Percentiles rank a stretch among this genome's conserved stretches.
phyloP scores from a whole-genome alignment of 2,329 filamentous ascomycete genomes.

The Alternaria ventricosa region DNA sequence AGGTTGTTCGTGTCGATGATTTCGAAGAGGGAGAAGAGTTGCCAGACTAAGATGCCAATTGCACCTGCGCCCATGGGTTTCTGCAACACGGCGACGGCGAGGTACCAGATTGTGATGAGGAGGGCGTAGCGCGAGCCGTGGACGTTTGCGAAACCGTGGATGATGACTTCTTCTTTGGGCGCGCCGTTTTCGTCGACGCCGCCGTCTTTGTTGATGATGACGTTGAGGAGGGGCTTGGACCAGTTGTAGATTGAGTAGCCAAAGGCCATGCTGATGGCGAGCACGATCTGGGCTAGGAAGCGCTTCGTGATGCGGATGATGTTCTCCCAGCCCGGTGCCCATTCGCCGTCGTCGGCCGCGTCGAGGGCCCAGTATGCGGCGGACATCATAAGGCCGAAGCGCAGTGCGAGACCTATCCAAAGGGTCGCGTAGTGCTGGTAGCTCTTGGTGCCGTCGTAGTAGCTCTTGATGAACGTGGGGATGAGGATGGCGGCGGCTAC shows the following conservation, averaged over 20 bases:
- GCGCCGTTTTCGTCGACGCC: slow-evolving; percentile 25
- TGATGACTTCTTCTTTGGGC: slow-evolving; percentile 65
- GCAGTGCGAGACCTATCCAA: slow-evolving; percentile 84
- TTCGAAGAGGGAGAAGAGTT: slow-evolving; percentile 78
- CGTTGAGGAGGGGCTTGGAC: slow-evolving; percentile 82
- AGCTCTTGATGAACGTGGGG: slow-evolving; percentile 78
- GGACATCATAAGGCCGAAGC: slow-evolving; percentile 74
- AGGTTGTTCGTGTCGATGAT: slow-evolving; percentile 68
- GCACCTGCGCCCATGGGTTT: slow-evolving; percentile 95
- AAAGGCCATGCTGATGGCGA: slow-evolving; percentile 81
- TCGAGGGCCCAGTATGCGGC: slow-evolving; percentile 89
- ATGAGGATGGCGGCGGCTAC: slow-evolving; percentile 74
- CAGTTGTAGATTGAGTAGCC: slow-evolving; percentile 86
- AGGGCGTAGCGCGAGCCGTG: slow-evolving; percentile 90
- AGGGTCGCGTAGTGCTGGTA: slow-evolving; percentile 85
- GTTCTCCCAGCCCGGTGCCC: slow-evolving; percentile 65
- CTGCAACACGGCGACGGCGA: slow-evolving; percentile 79
- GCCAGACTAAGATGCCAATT: slow-evolving; percentile 82
- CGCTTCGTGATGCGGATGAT: slow-evolving; percentile 76
- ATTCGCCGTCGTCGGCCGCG: slow-evolving; percentile 83
- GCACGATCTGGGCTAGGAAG: slow-evolving; percentile 77
- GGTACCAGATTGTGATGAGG: slow-evolving; percentile 77
- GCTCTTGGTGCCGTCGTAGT: slow-evolving; percentile 80
- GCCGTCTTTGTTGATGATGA: slow-evolving; percentile 57
- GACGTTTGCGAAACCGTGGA: slow-evolving; percentile 92